phyloP scores from a whole-genome alignment of 2,329 filamentous ascomycete genomes.

The Malbranchea zuffiana region DNA sequence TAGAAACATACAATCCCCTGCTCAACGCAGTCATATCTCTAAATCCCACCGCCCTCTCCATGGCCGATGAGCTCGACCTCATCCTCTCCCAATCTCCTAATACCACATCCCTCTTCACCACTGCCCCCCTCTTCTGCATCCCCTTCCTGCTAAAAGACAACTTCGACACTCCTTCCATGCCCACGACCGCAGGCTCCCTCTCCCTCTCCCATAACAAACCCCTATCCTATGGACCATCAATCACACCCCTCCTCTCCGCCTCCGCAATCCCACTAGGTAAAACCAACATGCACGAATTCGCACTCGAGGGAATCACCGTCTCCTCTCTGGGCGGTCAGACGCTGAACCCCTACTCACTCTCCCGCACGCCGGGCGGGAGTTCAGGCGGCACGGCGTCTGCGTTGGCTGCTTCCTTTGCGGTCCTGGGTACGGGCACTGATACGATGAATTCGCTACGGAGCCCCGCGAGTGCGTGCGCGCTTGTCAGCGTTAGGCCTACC shows the following conservation, averaged over 20 bases:
- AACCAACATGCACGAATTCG: conserved; percentile 52
- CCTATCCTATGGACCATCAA: conserved; percentile 39
- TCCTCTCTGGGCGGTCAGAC: conserved; percentile 56
- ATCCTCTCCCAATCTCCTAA: background rate
- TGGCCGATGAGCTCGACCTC: conserved; percentile 43
- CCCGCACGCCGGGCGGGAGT: conserved; percentile 54
- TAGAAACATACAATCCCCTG: conserved; percentile 45
- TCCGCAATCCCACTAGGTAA: conserved; percentile 52
- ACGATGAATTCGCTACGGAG: conserved; percentile 53
- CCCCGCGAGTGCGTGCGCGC: conserved; percentile 50
- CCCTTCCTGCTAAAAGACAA: conserved; percentile 56
- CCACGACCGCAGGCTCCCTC: conserved; percentile 47
- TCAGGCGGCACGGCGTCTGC: conserved; percentile 54
- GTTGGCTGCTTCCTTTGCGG: conserved; percentile 46
- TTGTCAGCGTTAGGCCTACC: conserved; percentile 51
- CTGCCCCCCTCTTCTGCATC: conserved; percentile 45
- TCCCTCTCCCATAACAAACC: conserved; percentile 39
- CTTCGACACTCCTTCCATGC: conserved; percentile 45
- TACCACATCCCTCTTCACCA: background rate
- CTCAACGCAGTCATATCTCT: conserved; percentile 49
- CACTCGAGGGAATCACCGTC: conserved; percentile 52
- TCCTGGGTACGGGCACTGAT: conserved; percentile 50
- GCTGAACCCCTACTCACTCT: conserved; percentile 53
- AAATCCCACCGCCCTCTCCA: conserved; percentile 38
- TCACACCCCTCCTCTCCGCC: conserved; percentile 39